Base-by-base conservation (phyloP, 192 early-diverging fungal species). In the Podila verticillata region DNA sequence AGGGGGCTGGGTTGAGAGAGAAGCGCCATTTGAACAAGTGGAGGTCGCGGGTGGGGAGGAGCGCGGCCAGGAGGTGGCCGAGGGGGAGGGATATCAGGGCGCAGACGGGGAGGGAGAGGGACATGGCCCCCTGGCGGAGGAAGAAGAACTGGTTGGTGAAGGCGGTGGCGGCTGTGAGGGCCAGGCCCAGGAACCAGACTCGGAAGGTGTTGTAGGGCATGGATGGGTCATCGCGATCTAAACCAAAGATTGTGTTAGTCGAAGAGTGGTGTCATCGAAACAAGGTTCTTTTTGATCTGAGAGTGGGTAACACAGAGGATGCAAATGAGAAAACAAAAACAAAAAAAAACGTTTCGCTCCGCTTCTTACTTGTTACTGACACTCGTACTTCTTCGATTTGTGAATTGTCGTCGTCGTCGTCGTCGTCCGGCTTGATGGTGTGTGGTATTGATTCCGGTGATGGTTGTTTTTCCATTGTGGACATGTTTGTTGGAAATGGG, bases 1-100 rank as follows among this genome's bases (percentile, higher is more conserved):
- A 92, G 30, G 84, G 78, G 15, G 87, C 91, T 35, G 91, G 91
- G 64, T 92, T 92, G 63, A 84, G 84, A 28, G 81, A 90, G 61
- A 22, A 72, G 3, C 13, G 49, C 57, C 26, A 47, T 19, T 67
- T 67, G 61, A 89, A 84, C 49, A 90, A 83, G 65, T 84, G 89
- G 32, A 72, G 83, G 44, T 82, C 87, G 30, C 15, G 62, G 5
- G 73, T 75, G 6, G 87, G 87, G 26, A 88, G 79, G 15, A 84
- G 44, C 12, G 24, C 44, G 63, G 82, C 87, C 82, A 89, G 70
- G 47, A 83, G 24, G 36, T 85, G 83, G 49, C 85, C 88, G 34
- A 87, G 13, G 32, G 88, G 88, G 39, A 79, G 81, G 19, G 84
- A 80, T 22, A 89, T 26, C 63, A 89, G 61, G 47, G 88, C 87